Percentiles rank a stretch among this genome's conserved stretches.
phyloP scores from a whole-genome alignment of 1,284 basidiomycete species.

The Chiua sp. region DNA sequence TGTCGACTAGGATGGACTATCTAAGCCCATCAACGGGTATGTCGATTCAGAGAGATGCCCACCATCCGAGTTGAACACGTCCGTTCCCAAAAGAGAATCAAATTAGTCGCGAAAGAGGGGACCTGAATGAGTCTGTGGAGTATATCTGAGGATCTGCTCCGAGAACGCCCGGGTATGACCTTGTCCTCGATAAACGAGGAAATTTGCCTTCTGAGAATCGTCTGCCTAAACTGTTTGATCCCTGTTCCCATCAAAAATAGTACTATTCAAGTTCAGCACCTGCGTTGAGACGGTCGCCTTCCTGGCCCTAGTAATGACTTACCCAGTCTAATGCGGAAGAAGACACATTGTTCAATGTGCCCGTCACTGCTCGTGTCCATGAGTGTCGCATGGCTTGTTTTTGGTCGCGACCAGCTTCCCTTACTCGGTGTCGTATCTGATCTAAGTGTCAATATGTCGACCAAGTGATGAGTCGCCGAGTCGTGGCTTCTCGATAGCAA shows the following conservation, averaged over 20 bases:
- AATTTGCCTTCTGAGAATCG: slow-evolving; percentile 45
- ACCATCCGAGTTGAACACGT: slow-evolving; percentile 69
- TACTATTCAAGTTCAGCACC: no score
- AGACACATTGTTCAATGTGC: no score
- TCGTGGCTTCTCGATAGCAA: slow-evolving; percentile 1
- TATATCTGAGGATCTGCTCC: not conserved
- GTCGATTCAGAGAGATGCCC: slow-evolving; percentile 6
- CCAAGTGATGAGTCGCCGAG: not conserved
- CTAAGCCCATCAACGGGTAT: not conserved
- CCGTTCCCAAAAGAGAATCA: slow-evolving; percentile 51
- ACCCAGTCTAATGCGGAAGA: no score
- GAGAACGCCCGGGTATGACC: not conserved
- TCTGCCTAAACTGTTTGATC: no score
- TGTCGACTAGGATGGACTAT: slow-evolving; percentile 42
- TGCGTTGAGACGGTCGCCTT: no score
- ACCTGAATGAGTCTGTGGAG: slow-evolving; percentile 19
- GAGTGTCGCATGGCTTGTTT: no score
- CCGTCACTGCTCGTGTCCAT: no score
- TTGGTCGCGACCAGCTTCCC: no score
- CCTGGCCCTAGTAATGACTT: no score
- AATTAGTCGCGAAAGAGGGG: slow-evolving; percentile 34
- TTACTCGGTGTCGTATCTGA: not conserved
- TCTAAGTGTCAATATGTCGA: no score
- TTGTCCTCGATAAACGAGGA: slow-evolving; percentile 49
- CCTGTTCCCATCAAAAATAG: no score